These are phyloP conservation scores for Hypomontagnella submonticulosa DNA, from an alignment of 495 filamentous ascomycete genomes.

Conservation along the genomic window DNA sequence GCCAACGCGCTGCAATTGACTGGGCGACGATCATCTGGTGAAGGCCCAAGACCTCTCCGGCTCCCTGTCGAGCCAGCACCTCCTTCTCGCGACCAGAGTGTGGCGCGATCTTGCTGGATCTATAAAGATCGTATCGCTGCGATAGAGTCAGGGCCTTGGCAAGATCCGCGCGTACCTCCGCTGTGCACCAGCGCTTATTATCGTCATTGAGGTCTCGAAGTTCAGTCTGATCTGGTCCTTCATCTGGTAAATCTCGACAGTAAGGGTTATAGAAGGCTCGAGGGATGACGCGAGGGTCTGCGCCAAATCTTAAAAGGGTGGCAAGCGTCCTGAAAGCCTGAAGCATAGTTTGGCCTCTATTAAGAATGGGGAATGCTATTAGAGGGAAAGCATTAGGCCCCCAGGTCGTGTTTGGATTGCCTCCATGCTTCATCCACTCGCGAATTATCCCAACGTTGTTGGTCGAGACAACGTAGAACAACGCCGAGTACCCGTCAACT, in stretches of 20 bases:
- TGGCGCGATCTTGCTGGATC: slow-evolving; percentile 42
- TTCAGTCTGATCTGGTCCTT: slow-evolving; percentile 23
- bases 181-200: slow-evolving; percentile 39
- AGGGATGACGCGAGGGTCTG: slow-evolving; percentile 43
- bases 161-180: slow-evolving; percentile 33
- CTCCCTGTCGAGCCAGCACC: slow-evolving; percentile 41
- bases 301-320: slow-evolving; percentile 20
- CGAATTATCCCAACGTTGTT: slow-evolving; percentile 27
- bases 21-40: slow-evolving; percentile 62
- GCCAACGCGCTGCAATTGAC: slow-evolving; percentile 47
- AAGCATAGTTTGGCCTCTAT: slow-evolving; percentile 9
- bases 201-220: slow-evolving; percentile 17
- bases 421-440: slow-evolving; percentile 21
- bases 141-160: slow-evolving; percentile 54
- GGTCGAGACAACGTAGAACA: slow-evolving; percentile 25
- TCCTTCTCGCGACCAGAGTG: slow-evolving; percentile 49
- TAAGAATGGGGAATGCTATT: slow-evolving; percentile 15
- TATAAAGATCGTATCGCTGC: slow-evolving; percentile 59
- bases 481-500: slow-evolving; percentile 13
- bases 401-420: slow-evolving; percentile 15
- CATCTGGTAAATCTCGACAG: slow-evolving; percentile 38
- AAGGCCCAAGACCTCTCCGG: slow-evolving; percentile 53
- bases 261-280: slow-evolving; percentile 49
- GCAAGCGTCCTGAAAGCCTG: slow-evolving; percentile 4
- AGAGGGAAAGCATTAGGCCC: slow-evolving; percentile 10